Evolutionary conservation across 2,329 filamentous ascomycete genomes (phyloP), one percentile per base, ranked within the genome.

Genomic region (Aaosphaeria arxii): DNA sequence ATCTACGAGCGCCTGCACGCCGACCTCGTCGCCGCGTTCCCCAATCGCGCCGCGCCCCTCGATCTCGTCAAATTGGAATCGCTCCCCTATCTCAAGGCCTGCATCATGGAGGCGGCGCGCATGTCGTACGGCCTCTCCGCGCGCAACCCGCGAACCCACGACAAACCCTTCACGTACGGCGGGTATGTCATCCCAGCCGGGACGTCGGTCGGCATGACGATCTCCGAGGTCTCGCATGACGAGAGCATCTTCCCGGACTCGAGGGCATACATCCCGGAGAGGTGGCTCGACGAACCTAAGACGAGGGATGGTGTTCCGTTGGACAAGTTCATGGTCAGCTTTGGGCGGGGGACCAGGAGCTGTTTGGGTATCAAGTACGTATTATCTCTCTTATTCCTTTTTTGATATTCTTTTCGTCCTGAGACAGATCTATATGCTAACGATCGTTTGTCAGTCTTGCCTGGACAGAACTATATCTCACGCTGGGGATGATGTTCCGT

Each of bases 321-420:
- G 5, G 67, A 71, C n/a, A 64, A 65, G 30, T 75, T 71, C 49
- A 63, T 73, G 42, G 66, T 75, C 5, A 62, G 61, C 1, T 76
- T 76, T 49, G 63, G 67, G 3, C 68, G 69, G 35, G 75, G 76
- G 1, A 69, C 68, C 4, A 58, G 74, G 11, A 57, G 57, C 7
- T 77, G 74, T 51, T 53, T 77, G 9, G 74, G 74, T 0, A 63
- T 74, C 7, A 71, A 70, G 58, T 61, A 44, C 13, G 56, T 59
- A 24, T 36, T 41, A 36, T 32, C n/a, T 29, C 17, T 51, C 44
- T 24, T 24, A 24, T 24, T 24, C 17, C 17, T 44, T n/a, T 35
- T 40, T 42, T 5, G 17, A 11, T 45, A 11, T 40, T 30, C n/a
- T 43, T 17, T 7, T 30, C 5, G 7, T 33, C 29, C 17, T 6